Base-by-base conservation (phyloP, 1,139 yeast genomes). In the Zygosaccharomyces pseudobailii region DNA sequence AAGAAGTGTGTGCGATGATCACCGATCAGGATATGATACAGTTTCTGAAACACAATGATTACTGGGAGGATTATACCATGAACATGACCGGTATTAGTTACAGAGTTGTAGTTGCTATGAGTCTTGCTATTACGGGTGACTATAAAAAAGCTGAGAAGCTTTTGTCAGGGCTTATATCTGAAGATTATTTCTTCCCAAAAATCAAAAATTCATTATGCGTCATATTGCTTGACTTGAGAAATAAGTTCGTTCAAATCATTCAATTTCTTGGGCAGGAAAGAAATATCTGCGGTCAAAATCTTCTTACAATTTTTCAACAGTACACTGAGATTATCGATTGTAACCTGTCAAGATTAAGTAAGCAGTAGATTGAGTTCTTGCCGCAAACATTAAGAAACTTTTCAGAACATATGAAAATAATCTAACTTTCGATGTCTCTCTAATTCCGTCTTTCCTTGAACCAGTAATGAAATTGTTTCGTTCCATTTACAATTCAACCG, bases 1-100 rank as follows among this genome's bases (percentile, higher is more conserved):
- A 66, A 0, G 66, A 70, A 27, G 58, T 80, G 2, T 33, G 63
- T 0, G 62, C 68, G 2, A 53, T 74, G 23, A 51, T 84, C 33
- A 40, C 45, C 3, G 41, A 41, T 3, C 69, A 69, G 28, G 63
- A 65, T 0, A 82, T 80, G 34, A 55, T 56, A 0, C 66, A 67
- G 2, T 84, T 74, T 60, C 68, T 89, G 40, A 68, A 75, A 49
- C 68, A 71, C 2, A 57, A 70, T 32, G 82, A 76, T 5, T 89
- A 87, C 59, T 76, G 68, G 61, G 94, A 83, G 0, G 92, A 86
- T 30, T 90, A 87, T 61, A 85, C 95, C 0, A 65, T 87, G 2
- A 75, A 73, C 35, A 51, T 52, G 7, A 71, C 67, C 1, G 75
- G 75, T 6, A 66, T 84, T 2, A 87, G 95, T 5, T 88, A 83